These are phyloP conservation scores for Ploettnerulaceae sp. DNA, from an alignment of 2,329 filamentous ascomycete genomes.

Conservation along the genomic window DNA sequence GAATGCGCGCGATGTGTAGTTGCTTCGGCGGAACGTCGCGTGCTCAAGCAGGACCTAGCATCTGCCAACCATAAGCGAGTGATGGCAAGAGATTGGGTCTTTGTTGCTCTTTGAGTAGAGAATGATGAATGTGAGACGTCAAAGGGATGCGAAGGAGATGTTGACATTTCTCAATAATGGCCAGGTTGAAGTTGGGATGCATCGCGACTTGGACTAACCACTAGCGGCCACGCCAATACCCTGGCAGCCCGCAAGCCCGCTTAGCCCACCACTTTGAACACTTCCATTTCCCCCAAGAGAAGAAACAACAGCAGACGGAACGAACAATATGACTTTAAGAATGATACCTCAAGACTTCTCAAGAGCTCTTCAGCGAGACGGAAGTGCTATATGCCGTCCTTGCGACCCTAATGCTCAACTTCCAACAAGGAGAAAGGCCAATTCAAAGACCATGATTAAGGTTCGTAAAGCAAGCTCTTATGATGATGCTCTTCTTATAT, in stretches of 20 bases:
- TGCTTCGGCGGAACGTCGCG: neutral
- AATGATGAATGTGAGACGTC: neutral
- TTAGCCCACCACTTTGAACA: neutral
- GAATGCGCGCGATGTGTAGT: neutral
- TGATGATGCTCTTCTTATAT: slow-evolving; percentile 1
- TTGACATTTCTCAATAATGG: neutral
- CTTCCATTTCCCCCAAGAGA: neutral
- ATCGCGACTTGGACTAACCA: no score
- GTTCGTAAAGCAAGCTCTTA: slow-evolving; percentile 4
- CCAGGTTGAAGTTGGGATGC: neutral
- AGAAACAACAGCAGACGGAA: neutral
- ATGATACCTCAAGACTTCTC: neutral
- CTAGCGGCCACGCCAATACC: neutral
- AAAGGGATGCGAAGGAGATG: neutral
- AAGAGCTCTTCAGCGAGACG: neutral
- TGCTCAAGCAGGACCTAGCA: neutral
- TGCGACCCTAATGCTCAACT: neutral
- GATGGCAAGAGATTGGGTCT: neutral
- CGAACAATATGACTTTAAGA: neutral
- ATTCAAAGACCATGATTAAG: neutral
- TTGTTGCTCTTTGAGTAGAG: neutral
- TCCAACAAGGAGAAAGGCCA: neutral
- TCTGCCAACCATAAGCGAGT: neutral
- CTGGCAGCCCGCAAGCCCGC: neutral
- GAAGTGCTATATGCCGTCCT: no score